A percentile compares a stretch with the other conserved stretches of the same genome.
Evolutionary conservation across 176 grass and related monocot genomes (phyloP).

Genomic region (Triticum timopheevii): DNA sequence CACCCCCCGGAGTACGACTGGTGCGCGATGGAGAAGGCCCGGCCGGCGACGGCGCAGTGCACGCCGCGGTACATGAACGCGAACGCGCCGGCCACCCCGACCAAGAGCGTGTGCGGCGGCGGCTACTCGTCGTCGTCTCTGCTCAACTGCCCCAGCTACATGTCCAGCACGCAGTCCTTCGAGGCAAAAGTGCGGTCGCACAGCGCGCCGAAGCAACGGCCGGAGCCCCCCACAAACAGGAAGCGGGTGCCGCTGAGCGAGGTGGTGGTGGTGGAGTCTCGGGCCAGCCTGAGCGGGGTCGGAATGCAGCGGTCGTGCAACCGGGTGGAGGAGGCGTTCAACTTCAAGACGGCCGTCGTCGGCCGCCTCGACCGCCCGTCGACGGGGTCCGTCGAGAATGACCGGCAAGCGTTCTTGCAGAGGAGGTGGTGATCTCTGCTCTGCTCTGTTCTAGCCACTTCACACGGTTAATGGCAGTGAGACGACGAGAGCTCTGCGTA

Average conservation of each 20-base stretch:
- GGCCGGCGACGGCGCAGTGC: conserved; percentile 80
- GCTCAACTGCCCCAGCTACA: conserved; percentile 63
- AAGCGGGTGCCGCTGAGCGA: conserved; percentile 88
- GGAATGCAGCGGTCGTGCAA: conserved; percentile 72
- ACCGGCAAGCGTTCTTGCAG: conserved; percentile 54
- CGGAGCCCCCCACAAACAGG: conserved; percentile 34
- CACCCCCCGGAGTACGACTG: conserved; percentile 64
- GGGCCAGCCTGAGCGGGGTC: conserved; percentile 68
- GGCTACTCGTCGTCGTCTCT: conserved; percentile 33
- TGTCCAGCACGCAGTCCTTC: conserved; percentile 91
- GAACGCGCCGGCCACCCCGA: conserved; percentile 53
- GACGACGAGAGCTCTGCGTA: conserved; percentile 29
- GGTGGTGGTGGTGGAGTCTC: conserved; percentile 60
- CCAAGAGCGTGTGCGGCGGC: conserved; percentile 57
- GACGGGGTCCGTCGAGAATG: conserved; percentile 41
- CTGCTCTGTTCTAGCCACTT: background rate
- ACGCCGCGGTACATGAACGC: conserved; percentile 68
- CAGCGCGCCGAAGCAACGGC: conserved; percentile 87
- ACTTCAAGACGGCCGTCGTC: conserved; percentile 76
- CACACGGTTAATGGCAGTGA: background rate
- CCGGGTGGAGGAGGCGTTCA: conserved; percentile 63
- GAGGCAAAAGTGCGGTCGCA: conserved; percentile 93
- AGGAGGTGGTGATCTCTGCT: conserved; percentile 55
- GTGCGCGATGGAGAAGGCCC: conserved; percentile 59
- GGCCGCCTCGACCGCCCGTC: conserved; percentile 57